phyloP scores from a whole-genome alignment of 1,139 yeast genomes.

The Zygoascus meyerae region DNA sequence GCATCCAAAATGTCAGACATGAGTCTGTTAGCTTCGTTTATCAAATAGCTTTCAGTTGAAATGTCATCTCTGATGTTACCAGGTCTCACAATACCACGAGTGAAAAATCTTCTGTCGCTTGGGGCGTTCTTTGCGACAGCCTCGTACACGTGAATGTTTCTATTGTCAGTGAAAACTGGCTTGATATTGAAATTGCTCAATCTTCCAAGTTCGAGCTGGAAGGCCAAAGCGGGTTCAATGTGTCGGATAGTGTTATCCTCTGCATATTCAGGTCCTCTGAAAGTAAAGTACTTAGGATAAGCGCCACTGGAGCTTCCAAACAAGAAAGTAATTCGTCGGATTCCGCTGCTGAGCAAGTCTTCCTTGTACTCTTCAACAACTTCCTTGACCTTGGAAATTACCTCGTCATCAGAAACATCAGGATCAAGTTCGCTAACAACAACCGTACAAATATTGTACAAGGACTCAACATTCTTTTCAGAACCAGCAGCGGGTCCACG shows the following conservation, averaged over 20 bases:
- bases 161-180: constrained; percentile 93
- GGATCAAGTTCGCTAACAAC: constrained; percentile 72
- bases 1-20: constrained; percentile 95
- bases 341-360: constrained; percentile 60
- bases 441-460: constrained; percentile 76
- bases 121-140: constrained; percentile 93
- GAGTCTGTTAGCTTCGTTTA: constrained; percentile 91
- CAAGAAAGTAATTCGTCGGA: constrained; percentile 91
- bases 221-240: constrained; percentile 96
- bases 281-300: constrained; percentile 93
- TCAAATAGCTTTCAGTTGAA: constrained; percentile 86
- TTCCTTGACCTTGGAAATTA: constrained; percentile 57
- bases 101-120: constrained; percentile 90
- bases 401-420: constrained; percentile 62
- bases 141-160: constrained; percentile 95
- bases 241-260: constrained; percentile 89
- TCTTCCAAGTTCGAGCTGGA: constrained; percentile 92
- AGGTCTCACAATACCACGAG: constrained; percentile 95
- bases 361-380: constrained; percentile 63
- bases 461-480: constrained; percentile 31
- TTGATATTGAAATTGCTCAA: constrained; percentile 90
- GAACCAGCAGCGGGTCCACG: constrained; percentile 31
- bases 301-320: constrained; percentile 77
- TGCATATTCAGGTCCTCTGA: constrained; percentile 74
- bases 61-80: constrained; percentile 92